Percentiles rank a stretch among this genome's conserved stretches.
These are phyloP conservation scores for Lecanicillium sp. DNA, from an alignment of 2,329 filamentous ascomycete genomes.

Conservation along the genomic window DNA sequence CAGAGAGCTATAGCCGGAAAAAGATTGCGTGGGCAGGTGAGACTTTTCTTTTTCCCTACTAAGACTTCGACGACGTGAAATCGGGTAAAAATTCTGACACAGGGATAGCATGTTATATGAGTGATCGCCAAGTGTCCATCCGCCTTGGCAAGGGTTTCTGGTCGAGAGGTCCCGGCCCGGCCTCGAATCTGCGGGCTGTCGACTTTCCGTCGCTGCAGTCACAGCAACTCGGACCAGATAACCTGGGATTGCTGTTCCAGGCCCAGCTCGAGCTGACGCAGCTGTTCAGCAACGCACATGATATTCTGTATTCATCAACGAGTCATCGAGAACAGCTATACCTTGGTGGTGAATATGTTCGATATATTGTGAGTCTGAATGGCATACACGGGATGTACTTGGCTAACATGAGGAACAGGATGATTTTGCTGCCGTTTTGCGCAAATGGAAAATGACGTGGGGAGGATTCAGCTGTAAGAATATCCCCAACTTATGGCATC, in stretches of 20 bases:
- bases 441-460: slow-evolving; percentile 67
- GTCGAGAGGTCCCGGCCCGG: slow-evolving; percentile 63
- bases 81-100: neutral
- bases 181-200: slow-evolving; percentile 57
- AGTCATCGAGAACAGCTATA: slow-evolving; percentile 64
- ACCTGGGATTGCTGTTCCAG: slow-evolving; percentile 63
- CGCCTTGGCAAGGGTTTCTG: slow-evolving; percentile 67
- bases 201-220: slow-evolving; percentile 63
- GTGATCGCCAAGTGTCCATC: slow-evolving; percentile 63
- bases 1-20: slow-evolving; percentile 55
- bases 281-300: slow-evolving; percentile 67
- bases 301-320: slow-evolving; percentile 66
- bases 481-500: neutral
- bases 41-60: slow-evolving; percentile 15
- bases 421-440: slow-evolving; percentile 62
- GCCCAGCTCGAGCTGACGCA: slow-evolving; percentile 66
- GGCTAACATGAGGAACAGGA: slow-evolving; percentile 34
- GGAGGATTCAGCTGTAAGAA: slow-evolving; percentile 55
- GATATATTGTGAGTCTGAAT: slow-evolving; percentile 57
- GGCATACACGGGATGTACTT: too few species aligned
- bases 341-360: slow-evolving; percentile 65
- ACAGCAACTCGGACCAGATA: slow-evolving; percentile 52
- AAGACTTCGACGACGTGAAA: too few species aligned
- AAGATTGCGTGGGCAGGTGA: slow-evolving; percentile 60
- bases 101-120: slow-evolving; percentile 56